Conservation (phyloP, 768 basidiomycete genomes). For the Boletus tomentosulus region DNA sequence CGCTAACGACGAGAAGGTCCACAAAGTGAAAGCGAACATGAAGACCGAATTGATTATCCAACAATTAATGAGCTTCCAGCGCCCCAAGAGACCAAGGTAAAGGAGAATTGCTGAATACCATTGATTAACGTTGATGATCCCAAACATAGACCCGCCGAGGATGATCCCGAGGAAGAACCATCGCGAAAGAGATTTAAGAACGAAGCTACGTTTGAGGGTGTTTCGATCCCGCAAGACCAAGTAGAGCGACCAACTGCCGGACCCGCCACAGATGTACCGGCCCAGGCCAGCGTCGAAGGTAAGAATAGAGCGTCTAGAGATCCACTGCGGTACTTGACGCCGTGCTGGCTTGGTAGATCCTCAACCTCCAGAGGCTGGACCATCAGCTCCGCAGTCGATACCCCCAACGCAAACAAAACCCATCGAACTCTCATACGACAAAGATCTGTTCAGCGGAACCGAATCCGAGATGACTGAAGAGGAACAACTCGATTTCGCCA, state of each 20-base stretch:
- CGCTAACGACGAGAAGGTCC: constrained; percentile 13
- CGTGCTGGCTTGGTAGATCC: neutral
- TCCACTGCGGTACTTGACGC: neutral
- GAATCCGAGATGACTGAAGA: constrained; percentile 24
- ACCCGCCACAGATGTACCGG: neutral
- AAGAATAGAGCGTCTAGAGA: neutral
- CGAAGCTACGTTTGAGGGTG: neutral
- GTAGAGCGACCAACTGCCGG: neutral
- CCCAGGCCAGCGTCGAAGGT: neutral
- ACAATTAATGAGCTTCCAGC: constrained; percentile 12
- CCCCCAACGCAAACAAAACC: neutral
- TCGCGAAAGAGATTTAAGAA: constrained; percentile 14
- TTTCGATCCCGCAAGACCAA: neutral
- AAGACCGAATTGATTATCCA: constrained; percentile 27
- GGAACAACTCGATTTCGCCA: constrained; percentile 15
- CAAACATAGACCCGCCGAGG: constrained; percentile 4
- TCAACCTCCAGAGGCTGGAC: neutral
- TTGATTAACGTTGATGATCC: neutral
- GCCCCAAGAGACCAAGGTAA: constrained; percentile 12
- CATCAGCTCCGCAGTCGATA: neutral
- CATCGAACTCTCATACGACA: neutral
- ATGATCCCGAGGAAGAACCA: constrained; percentile 7
- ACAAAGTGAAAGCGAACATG: constrained; percentile 20
- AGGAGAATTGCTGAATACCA: neutral
- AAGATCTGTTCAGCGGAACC: constrained; percentile 15